These are phyloP conservation scores for Juncus effusus DNA, from an alignment of 176 grass and related monocot species.

Conservation along the genomic window DNA sequence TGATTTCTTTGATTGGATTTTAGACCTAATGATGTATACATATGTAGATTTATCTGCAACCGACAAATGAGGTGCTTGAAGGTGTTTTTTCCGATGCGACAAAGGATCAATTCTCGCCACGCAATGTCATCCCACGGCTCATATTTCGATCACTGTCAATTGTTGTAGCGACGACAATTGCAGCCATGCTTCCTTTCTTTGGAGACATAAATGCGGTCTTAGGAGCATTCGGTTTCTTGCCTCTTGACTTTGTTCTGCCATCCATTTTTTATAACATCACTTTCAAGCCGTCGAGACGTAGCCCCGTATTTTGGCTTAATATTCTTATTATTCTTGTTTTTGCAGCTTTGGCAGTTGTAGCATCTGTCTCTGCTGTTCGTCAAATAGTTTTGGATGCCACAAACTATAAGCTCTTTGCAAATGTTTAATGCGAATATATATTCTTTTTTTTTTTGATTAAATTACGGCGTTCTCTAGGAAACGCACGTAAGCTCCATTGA, in stretches of 20 bases:
- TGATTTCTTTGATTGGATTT: too few species aligned
- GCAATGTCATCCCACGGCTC: conserved; percentile 63
- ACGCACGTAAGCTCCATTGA: too few species aligned
- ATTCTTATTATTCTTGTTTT: conserved; percentile 55
- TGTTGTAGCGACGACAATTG: conserved; percentile 55
- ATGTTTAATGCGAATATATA: conserved; percentile 34
- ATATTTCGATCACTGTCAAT: conserved; percentile 47
- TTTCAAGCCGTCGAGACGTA: conserved; percentile 68
- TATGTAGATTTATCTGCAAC: conserved; percentile 73
- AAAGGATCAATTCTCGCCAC: conserved; percentile 44
- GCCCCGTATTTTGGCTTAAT: conserved; percentile 77
- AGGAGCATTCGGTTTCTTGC: conserved; percentile 83
- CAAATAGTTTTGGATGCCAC: conserved; percentile 74
- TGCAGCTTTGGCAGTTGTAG: conserved; percentile 44
- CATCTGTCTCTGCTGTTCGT: conserved; percentile 63
- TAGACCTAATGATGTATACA: background rate
- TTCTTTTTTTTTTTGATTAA: too few species aligned
- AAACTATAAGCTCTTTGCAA: conserved; percentile 81
- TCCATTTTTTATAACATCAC: conserved; percentile 81
- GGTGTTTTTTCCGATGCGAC: conserved; percentile 52
- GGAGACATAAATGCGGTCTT: conserved; percentile 86
- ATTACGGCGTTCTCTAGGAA: too few species aligned
- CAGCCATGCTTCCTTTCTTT: conserved; percentile 92
- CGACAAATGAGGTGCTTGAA: conserved; percentile 85
- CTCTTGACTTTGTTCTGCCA: conserved; percentile 81